phyloP scores from a whole-genome alignment of 2,329 filamentous ascomycete species.

The Tolypocladium paradoxum region DNA sequence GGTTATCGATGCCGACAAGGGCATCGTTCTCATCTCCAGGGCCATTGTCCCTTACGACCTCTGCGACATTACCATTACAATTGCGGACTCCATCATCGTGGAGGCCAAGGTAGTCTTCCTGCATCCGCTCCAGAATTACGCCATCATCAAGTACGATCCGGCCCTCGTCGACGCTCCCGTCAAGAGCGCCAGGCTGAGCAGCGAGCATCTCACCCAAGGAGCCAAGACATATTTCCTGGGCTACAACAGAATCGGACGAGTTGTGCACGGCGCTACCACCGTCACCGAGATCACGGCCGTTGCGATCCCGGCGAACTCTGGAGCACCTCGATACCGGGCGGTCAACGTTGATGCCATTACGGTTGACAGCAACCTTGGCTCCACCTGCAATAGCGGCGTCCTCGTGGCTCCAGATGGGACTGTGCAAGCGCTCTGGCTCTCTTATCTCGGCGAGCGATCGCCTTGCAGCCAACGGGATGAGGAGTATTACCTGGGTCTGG shows the following conservation, averaged over 20 bases:
- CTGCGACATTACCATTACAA: slow-evolving; percentile 91
- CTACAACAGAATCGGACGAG: slow-evolving; percentile 91
- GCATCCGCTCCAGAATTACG: slow-evolving; percentile 94
- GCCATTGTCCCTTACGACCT: slow-evolving; percentile 94
- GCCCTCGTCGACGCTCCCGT: slow-evolving; percentile 89
- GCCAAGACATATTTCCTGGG: slow-evolving; percentile 93
- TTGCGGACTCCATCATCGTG: slow-evolving; percentile 91
- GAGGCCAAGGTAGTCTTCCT: slow-evolving; percentile 92
- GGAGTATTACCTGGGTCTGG: slow-evolving; percentile 90
- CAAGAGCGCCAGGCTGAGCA: slow-evolving; percentile 74
- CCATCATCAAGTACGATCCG: slow-evolving; percentile 89
- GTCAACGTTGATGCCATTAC: slow-evolving; percentile 96
- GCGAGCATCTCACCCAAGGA: slow-evolving; percentile 77
- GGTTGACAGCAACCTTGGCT: slow-evolving; percentile 83
- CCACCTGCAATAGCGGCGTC: slow-evolving; percentile 89
- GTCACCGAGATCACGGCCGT: slow-evolving; percentile 97
- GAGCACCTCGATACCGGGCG: slow-evolving; percentile 84
- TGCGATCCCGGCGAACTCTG: slow-evolving; percentile 85
- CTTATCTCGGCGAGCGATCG: slow-evolving; percentile 85
- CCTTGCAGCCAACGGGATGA: slow-evolving; percentile 74
- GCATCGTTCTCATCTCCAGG: slow-evolving; percentile 84
- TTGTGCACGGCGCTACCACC: slow-evolving; percentile 86
- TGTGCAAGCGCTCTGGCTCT: slow-evolving; percentile 92
- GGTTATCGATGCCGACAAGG: slow-evolving; percentile 95
- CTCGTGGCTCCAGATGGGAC: slow-evolving; percentile 81